Evolutionary conservation across 495 filamentous ascomycete species (phyloP), one percentile per base, ranked within the genome.

Genomic region (Tuber calosporum): DNA sequence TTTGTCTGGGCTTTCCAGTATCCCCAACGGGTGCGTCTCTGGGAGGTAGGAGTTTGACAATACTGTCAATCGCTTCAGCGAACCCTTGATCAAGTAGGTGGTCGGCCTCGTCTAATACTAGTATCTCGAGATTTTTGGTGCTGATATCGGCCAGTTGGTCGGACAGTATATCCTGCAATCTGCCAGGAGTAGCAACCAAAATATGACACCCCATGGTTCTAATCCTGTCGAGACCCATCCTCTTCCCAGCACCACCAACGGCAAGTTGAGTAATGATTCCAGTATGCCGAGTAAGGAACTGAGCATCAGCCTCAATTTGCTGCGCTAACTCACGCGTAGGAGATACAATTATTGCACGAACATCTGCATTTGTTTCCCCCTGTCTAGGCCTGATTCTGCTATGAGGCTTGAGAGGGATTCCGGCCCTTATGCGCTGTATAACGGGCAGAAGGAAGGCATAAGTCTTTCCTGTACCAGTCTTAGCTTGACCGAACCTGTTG

Each of bases 101-200:
- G 83, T 99, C 95, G 1, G 94, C 96, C 84, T 99, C 95, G 78
- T 99, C 95, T 43, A 99, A 85, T 48, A 97, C 95, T 34, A 99
- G 83, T n/a, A 89, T 87, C 69, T 87, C 88, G 62, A 97, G 83
- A 17, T 88, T 88, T 19, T 93, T 91, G 9, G 92, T 91, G 13
- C 83, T 82, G n/a, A 99, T 86, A 43, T 89, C 85, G 72, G 84
- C 87, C 45, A 80, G 78, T 0, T 82, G 85, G 79, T 97, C 94
- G 0, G 88, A 87, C 20, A 99, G 84, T 69, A 99, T 85, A 83
- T 99, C 95, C 73, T 90, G 86, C 43, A 98, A 84, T 77, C 95
- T 91, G 20, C 95, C 96, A 6, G 95, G 95, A 13, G 95, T 98
- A 74, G 89, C 95, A 68, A 99, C 87, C 40, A 99, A 86, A 39